Conservation (phyloP, 768 basidiomycete species). For the Mycena amicta region DNA sequence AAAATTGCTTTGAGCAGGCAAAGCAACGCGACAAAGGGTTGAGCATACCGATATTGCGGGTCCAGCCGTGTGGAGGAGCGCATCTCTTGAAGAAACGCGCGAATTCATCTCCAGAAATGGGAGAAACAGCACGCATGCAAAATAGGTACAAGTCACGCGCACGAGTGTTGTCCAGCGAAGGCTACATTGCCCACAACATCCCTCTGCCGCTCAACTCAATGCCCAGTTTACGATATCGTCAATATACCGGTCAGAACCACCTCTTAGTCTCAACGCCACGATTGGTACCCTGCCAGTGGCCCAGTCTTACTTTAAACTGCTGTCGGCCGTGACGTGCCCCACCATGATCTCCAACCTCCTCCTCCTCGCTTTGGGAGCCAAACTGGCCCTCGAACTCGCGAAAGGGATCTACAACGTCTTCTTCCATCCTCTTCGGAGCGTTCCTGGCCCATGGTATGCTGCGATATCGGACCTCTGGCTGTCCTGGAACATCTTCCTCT, state of each 20-base stretch:
- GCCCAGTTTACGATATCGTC: too few relatives aligned
- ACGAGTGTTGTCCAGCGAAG: too few relatives aligned
- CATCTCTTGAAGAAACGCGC: conserved; percentile 45
- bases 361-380: not conserved
- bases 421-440: conserved; percentile 66
- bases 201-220: too few relatives aligned
- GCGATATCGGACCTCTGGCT: conserved; percentile 74
- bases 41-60: conserved; percentile 44
- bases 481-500: conserved; percentile 66
- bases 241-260: too few relatives aligned
- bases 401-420: conserved; percentile 27
- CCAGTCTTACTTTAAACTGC: too few relatives aligned
- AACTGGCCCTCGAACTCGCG: not conserved
- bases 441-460: conserved; percentile 75
- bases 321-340: too few relatives aligned
- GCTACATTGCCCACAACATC: too few relatives aligned
- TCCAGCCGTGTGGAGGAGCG: conserved; percentile 54
- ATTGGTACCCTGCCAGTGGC: too few relatives aligned
- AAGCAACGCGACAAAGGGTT: not conserved
- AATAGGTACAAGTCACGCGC: too few relatives aligned
- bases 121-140: conserved; percentile 10
- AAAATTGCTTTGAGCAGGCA: not conserved
- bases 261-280: too few relatives aligned
- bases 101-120: conserved; percentile 55
- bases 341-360: not conserved